phyloP scores from a whole-genome alignment of 2,329 filamentous ascomycete species.

The Orbilia javanica region DNA sequence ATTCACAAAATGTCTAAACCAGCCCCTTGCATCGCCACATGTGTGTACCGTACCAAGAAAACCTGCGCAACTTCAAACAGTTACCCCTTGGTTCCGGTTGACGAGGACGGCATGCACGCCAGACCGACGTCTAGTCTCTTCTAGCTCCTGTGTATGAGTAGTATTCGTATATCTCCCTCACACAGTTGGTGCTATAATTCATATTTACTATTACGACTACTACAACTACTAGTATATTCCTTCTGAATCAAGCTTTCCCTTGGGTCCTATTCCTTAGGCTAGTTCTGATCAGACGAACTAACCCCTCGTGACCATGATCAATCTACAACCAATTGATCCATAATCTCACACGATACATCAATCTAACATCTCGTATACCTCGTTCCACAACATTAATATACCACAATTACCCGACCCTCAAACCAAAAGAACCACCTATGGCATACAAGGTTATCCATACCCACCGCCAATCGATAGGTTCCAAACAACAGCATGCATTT shows the following conservation, averaged over 20 bases:
- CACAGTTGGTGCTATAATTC: no score
- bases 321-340: no score
- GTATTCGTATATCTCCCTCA: no score
- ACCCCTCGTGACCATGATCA: background rate
- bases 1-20: constrained; percentile 3
- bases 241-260: constrained; percentile 3
- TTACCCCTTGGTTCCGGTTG: background rate
- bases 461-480: constrained; percentile 8
- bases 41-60: background rate
- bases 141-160: no score
- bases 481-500: constrained; percentile 8
- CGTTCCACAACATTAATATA: background rate
- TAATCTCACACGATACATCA: background rate
- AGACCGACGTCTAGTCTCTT: background rate
- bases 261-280: background rate
- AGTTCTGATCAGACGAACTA: background rate
- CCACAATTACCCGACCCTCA: background rate
- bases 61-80: constrained; percentile 42
- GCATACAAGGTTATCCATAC: background rate
- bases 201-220: no score
- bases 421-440: background rate
- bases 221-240: no score
- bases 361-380: constrained; percentile 9
- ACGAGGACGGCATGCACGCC: no score
- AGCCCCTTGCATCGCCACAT: constrained; percentile 33